Evolutionary conservation across 73 alveolate species (phyloP).

Genomic region (Paramecium pentaurelia): DNA sequence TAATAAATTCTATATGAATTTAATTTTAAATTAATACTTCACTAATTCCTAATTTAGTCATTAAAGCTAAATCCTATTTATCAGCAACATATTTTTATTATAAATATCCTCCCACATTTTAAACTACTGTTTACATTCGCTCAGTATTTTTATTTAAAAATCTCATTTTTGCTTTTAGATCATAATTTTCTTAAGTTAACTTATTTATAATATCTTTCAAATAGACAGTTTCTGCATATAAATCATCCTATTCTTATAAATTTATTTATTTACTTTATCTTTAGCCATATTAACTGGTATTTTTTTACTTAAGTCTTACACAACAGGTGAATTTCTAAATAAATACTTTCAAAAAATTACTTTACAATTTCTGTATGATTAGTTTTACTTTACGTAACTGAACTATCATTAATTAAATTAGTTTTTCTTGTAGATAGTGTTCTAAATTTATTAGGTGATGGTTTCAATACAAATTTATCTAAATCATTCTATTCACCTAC

Average conservation of each 20-base stretch:
- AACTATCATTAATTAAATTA: neutral
- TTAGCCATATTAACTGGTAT: constrained; percentile 6
- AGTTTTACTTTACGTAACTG: neutral
- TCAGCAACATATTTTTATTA: neutral
- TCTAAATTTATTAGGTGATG: constrained; percentile 18
- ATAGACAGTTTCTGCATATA: constrained; percentile 39
- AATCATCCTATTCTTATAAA: neutral
- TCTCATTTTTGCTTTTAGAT: constrained; percentile 29
- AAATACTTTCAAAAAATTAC: neutral
- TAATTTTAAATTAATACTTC: neutral
- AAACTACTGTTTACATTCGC: constrained; percentile 17
- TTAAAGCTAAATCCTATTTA: neutral
- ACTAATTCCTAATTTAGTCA: constrained; percentile 41
- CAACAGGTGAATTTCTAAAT: constrained; percentile 27
- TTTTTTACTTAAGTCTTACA: neutral
- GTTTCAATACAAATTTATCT: constrained; percentile 9
- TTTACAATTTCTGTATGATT: constrained; percentile 25
- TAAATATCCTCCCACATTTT: constrained; percentile 31
- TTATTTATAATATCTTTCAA: constrained; percentile 33
- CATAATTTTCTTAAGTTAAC: constrained; percentile 39
- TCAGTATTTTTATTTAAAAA: neutral
- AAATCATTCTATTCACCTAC: neutral
- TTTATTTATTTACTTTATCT: neutral
- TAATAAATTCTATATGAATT: neutral
- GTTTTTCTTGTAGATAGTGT: constrained; percentile 29